Evolutionary conservation across 139 green algal species (phyloP).

Genomic region (Dunaliella primolecta): DNA sequence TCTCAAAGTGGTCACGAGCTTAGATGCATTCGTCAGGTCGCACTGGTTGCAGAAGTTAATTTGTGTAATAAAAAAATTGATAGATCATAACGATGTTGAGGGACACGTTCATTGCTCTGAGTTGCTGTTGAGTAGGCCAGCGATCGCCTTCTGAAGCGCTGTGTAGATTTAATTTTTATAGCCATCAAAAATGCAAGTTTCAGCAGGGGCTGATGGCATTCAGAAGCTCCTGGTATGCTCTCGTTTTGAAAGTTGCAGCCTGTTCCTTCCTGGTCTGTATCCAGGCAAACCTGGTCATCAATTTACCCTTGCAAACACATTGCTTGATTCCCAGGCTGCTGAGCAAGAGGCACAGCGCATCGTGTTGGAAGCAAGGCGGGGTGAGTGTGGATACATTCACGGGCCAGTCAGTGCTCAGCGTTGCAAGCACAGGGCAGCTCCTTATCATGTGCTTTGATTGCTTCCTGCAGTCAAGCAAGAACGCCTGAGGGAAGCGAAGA

Average conservation of each 20-base stretch:
- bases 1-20: too few species aligned
- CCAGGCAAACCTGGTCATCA: neutral
- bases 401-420: neutral
- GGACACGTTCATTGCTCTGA: too few species aligned
- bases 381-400: slow-evolving; percentile 11
- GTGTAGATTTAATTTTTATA: neutral
- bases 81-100: too few species aligned
- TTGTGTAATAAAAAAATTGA: too few species aligned
- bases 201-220: slow-evolving; percentile 77
- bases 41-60: too few species aligned
- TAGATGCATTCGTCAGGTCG: too few species aligned
- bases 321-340: slow-evolving; percentile 35
- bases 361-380: slow-evolving; percentile 77
- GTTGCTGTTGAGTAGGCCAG: too few species aligned
- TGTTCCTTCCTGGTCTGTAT: neutral
- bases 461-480: slow-evolving; percentile 67
- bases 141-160: too few species aligned
- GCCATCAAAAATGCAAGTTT: slow-evolving; percentile 59
- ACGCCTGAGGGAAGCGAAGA: slow-evolving; percentile 76
- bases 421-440: neutral
- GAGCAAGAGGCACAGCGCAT: slow-evolving; percentile 88
- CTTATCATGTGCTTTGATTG: neutral
- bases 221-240: slow-evolving; percentile 72
- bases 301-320: neutral
- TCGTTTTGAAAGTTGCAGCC: neutral